Conservation (phyloP, 768 basidiomycete species). For the Xerocomellus dryophilus region DNA sequence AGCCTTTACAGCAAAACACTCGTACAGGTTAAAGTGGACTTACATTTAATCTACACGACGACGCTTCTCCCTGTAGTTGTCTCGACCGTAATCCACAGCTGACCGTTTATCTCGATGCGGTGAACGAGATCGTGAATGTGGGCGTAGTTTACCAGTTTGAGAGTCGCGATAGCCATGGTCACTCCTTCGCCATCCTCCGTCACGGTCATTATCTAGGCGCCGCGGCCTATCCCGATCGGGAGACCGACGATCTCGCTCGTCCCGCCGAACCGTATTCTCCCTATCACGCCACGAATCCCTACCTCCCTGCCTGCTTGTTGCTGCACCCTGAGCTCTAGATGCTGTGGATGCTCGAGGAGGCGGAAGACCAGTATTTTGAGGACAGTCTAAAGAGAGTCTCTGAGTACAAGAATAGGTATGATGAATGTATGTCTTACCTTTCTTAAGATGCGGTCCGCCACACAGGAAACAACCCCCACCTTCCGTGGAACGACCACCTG, state of each 20-base stretch:
- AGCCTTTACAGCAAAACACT: constrained; percentile 3
- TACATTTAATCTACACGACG: constrained; percentile 51
- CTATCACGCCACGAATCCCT: constrained; percentile 37
- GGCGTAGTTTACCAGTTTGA: constrained; percentile 21
- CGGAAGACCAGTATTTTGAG: constrained; percentile 46
- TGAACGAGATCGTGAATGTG: constrained; percentile 35
- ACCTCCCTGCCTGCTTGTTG: constrained; percentile 35
- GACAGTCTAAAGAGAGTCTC: constrained; percentile 41
- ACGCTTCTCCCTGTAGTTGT: constrained; percentile 48
- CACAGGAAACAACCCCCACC: constrained; percentile 86
- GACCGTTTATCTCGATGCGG: constrained; percentile 27
- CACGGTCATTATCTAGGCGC: constrained; percentile 24
- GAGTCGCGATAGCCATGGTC: constrained; percentile 16
- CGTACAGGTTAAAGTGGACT: constrained; percentile 10
- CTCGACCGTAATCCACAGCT: constrained; percentile 31
- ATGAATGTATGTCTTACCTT: constrained; percentile 48
- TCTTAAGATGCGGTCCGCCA: constrained; percentile 91
- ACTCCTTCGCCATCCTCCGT: constrained; percentile 16
- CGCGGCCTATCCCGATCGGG: constrained; percentile 23
- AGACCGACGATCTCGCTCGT: constrained; percentile 24
- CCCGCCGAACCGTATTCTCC: constrained; percentile 15
- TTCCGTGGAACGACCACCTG: constrained; percentile 53
- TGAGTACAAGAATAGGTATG: constrained; percentile 5
- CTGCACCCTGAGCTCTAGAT: constrained; percentile 27
- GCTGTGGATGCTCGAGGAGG: constrained; percentile 18